Conservation (phyloP, 1,139 yeast genomes). For the Diutina scorzettiae region DNA sequence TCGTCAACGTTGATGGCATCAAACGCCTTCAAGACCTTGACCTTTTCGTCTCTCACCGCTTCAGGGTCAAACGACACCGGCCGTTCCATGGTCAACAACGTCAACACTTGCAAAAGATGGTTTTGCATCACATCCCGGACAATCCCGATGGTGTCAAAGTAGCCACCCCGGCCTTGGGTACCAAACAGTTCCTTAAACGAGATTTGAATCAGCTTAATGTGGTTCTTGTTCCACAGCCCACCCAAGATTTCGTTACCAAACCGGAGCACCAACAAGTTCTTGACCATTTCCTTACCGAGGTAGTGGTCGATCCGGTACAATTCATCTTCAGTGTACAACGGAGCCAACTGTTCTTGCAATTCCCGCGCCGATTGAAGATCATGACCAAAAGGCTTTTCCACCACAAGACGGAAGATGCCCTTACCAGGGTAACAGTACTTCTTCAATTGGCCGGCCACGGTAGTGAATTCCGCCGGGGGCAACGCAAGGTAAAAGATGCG, state of each 20-base stretch:
- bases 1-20: conserved; percentile 55
- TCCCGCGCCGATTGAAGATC: conserved; percentile 71
- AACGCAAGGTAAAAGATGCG: conserved; percentile 85
- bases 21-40: conserved; percentile 76
- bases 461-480: conserved; percentile 85
- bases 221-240: conserved; percentile 79
- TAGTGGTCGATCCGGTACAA: conserved; percentile 94
- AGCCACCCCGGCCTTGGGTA: conserved; percentile 98
- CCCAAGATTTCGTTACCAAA: conserved; percentile 80
- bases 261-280: conserved; percentile 77
- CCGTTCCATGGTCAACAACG: conserved; percentile 89
- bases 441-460: conserved; percentile 67
- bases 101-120: conserved; percentile 86
- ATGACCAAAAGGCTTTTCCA: conserved; percentile 96
- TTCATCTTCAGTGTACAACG: conserved; percentile 85
- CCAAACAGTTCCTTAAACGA: conserved; percentile 95
- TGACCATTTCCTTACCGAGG: conserved; percentile 95
- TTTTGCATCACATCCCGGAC: conserved; percentile 98
- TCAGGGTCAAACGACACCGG: conserved; percentile 87
- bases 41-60: conserved; percentile 92
- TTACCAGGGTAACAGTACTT: conserved; percentile 46
- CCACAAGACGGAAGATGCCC: conserved; percentile 69
- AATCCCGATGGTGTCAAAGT: conserved; percentile 89
- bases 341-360: conserved; percentile 66
- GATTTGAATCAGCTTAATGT: conserved; percentile 70